These are phyloP conservation scores for Beauveria asiatica DNA, from an alignment of 2,329 filamentous ascomycete genomes.

Conservation along the genomic window DNA sequence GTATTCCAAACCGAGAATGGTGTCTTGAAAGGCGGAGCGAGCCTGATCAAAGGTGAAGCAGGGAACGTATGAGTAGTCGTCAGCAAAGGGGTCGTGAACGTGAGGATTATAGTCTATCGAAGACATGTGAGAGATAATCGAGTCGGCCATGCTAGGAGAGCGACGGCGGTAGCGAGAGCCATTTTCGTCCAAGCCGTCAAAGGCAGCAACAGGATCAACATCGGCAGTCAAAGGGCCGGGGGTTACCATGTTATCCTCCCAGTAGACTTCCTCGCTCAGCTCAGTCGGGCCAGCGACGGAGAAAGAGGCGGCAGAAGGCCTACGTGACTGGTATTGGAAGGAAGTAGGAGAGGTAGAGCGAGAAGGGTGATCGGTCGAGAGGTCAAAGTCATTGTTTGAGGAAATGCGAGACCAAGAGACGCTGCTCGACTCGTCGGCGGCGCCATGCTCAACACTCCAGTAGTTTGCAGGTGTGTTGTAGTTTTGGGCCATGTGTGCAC, in stretches of 20 bases:
- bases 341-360: conserved; percentile 32
- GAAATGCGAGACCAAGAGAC: conserved; percentile 33
- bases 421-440: conserved; percentile 42
- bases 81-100: conserved; percentile 60
- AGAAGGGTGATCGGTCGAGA: conserved; percentile 28
- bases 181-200: conserved; percentile 57
- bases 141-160: conserved; percentile 74
- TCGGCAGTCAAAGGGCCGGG: conserved; percentile 45
- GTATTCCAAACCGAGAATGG: conserved; percentile 87
- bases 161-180: conserved; percentile 56
- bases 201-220: conserved; percentile 43
- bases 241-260: conserved; percentile 47
- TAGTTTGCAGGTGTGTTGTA: conserved; percentile 50
- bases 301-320: conserved; percentile 31
- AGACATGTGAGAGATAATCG: conserved; percentile 62
- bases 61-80: conserved; percentile 88
- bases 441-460: conserved; percentile 81
- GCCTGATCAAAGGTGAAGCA: conserved; percentile 82
- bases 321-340: conserved; percentile 39
- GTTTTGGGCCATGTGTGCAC: conserved; percentile 40
- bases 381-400: conserved; percentile 31
- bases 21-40: conserved; percentile 81
- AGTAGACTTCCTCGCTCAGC: conserved; percentile 25
- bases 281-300: conserved; percentile 24
- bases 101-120: conserved; percentile 51